A percentile compares a stretch with the other conserved stretches of the same genome.
Evolutionary conservation across 495 filamentous ascomycete genomes (phyloP).

Genomic region (Staphylotrichum longicolle): DNA sequence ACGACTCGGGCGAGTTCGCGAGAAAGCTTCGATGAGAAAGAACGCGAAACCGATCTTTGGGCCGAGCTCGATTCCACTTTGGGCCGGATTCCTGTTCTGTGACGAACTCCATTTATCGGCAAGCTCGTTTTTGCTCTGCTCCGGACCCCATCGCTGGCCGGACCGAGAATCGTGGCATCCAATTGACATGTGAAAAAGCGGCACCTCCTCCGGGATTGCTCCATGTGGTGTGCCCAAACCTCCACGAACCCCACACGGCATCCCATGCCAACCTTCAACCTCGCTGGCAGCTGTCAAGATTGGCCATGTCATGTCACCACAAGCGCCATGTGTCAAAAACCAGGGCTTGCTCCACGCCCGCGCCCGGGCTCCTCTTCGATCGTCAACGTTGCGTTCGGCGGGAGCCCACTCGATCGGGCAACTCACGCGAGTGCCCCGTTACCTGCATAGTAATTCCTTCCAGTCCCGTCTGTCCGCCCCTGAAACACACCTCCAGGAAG

Average conservation of each 20-base stretch:
- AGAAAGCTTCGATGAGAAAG: neutral
- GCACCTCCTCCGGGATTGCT: neutral
- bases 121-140: neutral
- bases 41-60: neutral
- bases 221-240: neutral
- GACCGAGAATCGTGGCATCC: neutral
- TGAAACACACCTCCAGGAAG: no score
- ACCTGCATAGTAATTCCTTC: neutral
- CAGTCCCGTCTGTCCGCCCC: no score
- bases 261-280: no score
- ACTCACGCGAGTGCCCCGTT: slow-evolving; percentile 9
- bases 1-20: neutral
- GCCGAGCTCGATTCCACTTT: neutral
- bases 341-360: no score
- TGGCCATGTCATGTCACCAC: no score
- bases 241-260: neutral
- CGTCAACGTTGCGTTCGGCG: neutral
- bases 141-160: neutral
- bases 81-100: no score
- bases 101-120: no score
- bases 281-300: no score
- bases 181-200: neutral
- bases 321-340: no score
- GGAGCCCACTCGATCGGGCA: neutral
- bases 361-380: neutral